phyloP scores from a whole-genome alignment of 2,329 filamentous ascomycete genomes.

The Zymoseptoria passerinii region DNA sequence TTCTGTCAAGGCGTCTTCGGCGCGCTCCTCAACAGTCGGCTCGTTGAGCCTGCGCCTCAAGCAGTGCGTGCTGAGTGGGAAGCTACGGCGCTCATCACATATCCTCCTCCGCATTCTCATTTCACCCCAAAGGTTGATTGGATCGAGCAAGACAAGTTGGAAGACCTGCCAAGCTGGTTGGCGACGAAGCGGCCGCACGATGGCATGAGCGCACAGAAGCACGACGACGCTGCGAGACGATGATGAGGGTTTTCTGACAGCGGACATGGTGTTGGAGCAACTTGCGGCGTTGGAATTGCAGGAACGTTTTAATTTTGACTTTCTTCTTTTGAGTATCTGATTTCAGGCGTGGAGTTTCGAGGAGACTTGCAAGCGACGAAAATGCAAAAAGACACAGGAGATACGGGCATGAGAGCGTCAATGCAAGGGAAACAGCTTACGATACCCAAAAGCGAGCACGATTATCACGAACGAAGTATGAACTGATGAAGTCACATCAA shows the following conservation, averaged over 20 bases:
- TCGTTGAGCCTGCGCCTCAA: neutral
- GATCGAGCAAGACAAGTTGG: neutral
- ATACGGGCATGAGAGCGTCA: too few relatives aligned
- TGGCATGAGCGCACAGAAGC: neutral
- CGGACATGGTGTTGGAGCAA: neutral
- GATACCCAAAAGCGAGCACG: neutral
- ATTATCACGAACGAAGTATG: neutral
- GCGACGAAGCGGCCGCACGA: neutral
- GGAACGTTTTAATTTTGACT: neutral
- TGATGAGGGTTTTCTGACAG: neutral
- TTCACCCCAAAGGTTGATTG: neutral
- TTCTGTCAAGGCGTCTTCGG: neutral
- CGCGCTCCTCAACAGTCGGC: neutral
- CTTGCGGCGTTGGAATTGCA: neutral
- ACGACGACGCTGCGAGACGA: neutral
- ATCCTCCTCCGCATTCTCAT: neutral
- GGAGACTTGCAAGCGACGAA: neutral
- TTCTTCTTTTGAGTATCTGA: neutral
- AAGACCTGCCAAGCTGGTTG: neutral
- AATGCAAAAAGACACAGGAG: too few relatives aligned
- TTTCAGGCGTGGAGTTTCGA: neutral
- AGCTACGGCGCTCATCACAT: neutral
- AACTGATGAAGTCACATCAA: neutral
- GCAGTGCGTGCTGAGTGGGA: neutral
- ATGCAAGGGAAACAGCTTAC: neutral